A percentile compares a stretch with the other conserved stretches of the same genome.
phyloP scores from a whole-genome alignment of 441 rosid genomes.

The Capsella rubella region DNA sequence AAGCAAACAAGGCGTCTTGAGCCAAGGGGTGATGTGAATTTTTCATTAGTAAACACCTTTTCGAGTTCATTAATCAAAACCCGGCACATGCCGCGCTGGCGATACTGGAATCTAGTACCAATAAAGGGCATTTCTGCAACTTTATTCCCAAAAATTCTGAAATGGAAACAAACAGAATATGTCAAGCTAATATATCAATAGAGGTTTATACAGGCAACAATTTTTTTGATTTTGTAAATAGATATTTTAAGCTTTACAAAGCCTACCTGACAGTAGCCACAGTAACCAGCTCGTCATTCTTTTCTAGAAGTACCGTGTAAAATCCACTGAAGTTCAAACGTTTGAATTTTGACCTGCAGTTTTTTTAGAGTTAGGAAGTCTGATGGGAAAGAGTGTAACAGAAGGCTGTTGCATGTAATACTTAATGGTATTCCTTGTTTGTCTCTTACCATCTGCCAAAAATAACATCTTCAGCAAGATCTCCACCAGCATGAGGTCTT shows the following conservation, averaged over 20 bases:
- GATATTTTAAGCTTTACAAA: slow-evolving; percentile 25
- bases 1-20: slow-evolving; percentile 24
- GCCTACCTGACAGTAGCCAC: slow-evolving; percentile 78
- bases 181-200: slow-evolving; percentile 29
- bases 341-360: slow-evolving; percentile 63
- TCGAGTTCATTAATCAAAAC: slow-evolving; percentile 73
- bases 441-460: slow-evolving; percentile 67
- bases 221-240: slow-evolving; percentile 12
- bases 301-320: slow-evolving; percentile 79
- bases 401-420: background rate
- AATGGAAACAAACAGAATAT: slow-evolving; percentile 34
- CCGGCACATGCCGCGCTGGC: slow-evolving; percentile 79
- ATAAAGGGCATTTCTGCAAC: slow-evolving; percentile 89
- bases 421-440: slow-evolving; percentile 8
- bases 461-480: slow-evolving; percentile 74
- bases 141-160: slow-evolving; percentile 67
- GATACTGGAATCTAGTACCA: slow-evolving; percentile 78
- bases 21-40: slow-evolving; percentile 17
- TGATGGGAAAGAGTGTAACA: slow-evolving; percentile 15
- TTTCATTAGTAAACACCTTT: slow-evolving; percentile 56
- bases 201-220: slow-evolving; percentile 1
- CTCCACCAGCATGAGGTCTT: slow-evolving; percentile 62
- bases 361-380: slow-evolving; percentile 14
- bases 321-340: slow-evolving; percentile 85
- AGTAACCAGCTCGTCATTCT: slow-evolving; percentile 65